Base-by-base conservation (phyloP, 1,284 basidiomycete species). In the Ganoderma lingzhi region DNA sequence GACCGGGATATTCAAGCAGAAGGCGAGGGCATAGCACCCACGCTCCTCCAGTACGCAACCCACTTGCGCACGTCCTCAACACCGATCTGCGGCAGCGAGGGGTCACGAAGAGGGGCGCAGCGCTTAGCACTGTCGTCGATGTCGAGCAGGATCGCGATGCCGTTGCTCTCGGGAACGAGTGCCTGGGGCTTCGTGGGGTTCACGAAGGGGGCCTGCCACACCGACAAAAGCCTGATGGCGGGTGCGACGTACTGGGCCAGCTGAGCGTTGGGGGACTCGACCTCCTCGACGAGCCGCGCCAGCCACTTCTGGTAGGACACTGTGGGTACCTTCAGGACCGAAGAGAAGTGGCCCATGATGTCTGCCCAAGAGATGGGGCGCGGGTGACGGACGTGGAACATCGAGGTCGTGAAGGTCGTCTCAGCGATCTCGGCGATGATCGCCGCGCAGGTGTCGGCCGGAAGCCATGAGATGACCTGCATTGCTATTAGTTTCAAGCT, bases 391-490 rank as follows among this genome's bases (percentile, higher is more conserved):
- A 76, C 67, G 48, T 76, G 73, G 15, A 76, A 67, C 28, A 69
- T 59, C 19, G 65, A 66, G 17, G 48, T 42, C 55, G 71, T 51
- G 14, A 65, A 65, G 48, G 67, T 65, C 9, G 69, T 69, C 73
- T 44, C 39, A 14, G 42, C 60, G 60, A 76, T 74, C 51, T 78
- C 77, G 39, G 75, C 62, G 41, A 78, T 41, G 2, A 68, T 71
- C 3, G 58, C 45, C 0, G 77, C 78, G 1, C 73, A 71, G 17
- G 68, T 70, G 37, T 74, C 70, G n/a, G 66, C 61, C 4, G 74
- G 68, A n/a, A 79, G 66, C 77, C 77, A 78, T 2, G 70, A 72
- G 30, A 67, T 61, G 6, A 56, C 44, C 70, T 73, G 51, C 19
- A 35, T 23, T 14, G 48, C 10, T 28, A n/a, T 53, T 3, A 41